These are phyloP conservation scores for Talaromyces liani DNA, from an alignment of 495 filamentous ascomycete species.

Conservation along the genomic window DNA sequence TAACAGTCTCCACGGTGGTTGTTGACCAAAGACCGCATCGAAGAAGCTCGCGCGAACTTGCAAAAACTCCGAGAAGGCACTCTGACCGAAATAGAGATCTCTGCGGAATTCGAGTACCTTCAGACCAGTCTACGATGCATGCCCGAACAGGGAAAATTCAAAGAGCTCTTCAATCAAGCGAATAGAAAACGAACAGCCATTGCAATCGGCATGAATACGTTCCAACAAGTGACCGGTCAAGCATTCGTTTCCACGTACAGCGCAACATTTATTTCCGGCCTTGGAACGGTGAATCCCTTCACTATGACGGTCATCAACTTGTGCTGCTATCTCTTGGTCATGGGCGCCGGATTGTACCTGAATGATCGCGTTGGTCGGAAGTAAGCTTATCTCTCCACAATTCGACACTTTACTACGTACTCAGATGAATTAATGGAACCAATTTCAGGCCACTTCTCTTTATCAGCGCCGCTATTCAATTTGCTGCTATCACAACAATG, in stretches of 20 bases:
- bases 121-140: background rate
- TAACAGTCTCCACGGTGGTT: slow-evolving; percentile 24
- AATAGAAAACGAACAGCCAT: slow-evolving; percentile 2
- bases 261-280: slow-evolving; percentile 15
- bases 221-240: slow-evolving; percentile 19
- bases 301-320: slow-evolving; percentile 11
- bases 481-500: slow-evolving; percentile 9
- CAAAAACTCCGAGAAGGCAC: slow-evolving; percentile 12
- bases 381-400: background rate
- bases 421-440: background rate
- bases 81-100: slow-evolving; percentile 10
- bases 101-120: background rate
- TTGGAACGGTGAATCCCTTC: slow-evolving; percentile 18
- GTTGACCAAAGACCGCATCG: slow-evolving; percentile 16
- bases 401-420: background rate
- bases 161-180: background rate
- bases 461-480: slow-evolving; percentile 12
- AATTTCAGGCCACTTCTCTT: slow-evolving; percentile 12
- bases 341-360: background rate
- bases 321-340: background rate
- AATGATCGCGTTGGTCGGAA: background rate
- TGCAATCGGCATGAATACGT: slow-evolving; percentile 15
- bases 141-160: background rate
- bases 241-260: slow-evolving; percentile 18
- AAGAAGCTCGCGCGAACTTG: slow-evolving; percentile 17